Conservation (phyloP, 148 eudicot genomes). For the Hydrangea macrophylla region DNA sequence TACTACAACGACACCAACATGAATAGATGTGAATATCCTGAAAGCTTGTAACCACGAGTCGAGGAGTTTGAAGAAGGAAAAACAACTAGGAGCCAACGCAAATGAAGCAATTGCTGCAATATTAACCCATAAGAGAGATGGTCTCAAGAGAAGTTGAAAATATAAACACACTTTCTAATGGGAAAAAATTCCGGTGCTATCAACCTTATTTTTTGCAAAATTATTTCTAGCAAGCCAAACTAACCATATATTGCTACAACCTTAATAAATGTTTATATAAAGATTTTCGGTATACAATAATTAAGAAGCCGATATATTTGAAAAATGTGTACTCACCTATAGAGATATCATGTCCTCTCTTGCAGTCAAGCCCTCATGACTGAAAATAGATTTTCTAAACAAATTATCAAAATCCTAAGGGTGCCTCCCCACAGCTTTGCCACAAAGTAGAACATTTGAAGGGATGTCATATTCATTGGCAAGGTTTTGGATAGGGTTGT, state of each 20-base stretch:
- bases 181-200: too few relatives aligned
- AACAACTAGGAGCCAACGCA: too few relatives aligned
- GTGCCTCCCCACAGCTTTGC: slow-evolving; percentile 47
- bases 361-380: slow-evolving; percentile 50
- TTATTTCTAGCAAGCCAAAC: not conserved
- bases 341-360: slow-evolving; percentile 1
- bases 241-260: not conserved
- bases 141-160: too few relatives aligned
- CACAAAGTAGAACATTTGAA: slow-evolving; percentile 48
- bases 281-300: not conserved
- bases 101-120: too few relatives aligned
- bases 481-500: slow-evolving; percentile 36
- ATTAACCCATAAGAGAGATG: too few relatives aligned
- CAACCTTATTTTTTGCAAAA: not conserved
- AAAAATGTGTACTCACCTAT: not conserved
- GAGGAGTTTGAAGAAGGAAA: too few relatives aligned
- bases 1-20: too few relatives aligned
- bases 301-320: not conserved
- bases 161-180: too few relatives aligned
- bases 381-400: slow-evolving; percentile 6
- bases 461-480: slow-evolving; percentile 54
- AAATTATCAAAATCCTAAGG: slow-evolving; percentile 13
- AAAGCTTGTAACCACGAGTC: too few relatives aligned
- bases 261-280: not conserved
- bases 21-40: too few relatives aligned